Conservation (phyloP, 2,329 filamentous ascomycete species). For the Nigrospora osmanthi region DNA sequence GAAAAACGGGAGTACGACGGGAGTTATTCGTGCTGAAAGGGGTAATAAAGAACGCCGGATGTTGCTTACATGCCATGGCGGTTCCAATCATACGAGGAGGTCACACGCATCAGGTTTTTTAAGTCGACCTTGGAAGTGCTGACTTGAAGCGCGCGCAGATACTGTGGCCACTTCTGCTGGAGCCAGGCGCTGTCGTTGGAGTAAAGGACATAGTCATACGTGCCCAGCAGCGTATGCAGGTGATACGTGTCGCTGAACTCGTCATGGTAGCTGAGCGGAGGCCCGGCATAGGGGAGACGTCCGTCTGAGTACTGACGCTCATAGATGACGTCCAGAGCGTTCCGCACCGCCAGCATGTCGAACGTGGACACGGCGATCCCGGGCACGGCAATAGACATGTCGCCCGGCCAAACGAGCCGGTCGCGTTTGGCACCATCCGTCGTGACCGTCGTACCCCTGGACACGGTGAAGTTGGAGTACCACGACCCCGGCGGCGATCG, state of each 20-base stretch:
- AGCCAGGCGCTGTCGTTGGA: constrained; percentile 34
- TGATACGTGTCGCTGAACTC: constrained; percentile 39
- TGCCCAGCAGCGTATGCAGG: constrained; percentile 45
- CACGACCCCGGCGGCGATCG: constrained; percentile 13
- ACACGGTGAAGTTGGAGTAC: constrained; percentile 24
- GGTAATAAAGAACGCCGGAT: too few species aligned
- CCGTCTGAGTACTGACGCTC: constrained; percentile 34
- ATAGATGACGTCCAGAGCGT: constrained; percentile 40
- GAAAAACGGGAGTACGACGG: too few species aligned
- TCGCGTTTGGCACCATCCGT: constrained; percentile 52
- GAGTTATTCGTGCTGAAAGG: too few species aligned
- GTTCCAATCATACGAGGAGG: constrained; percentile 41
- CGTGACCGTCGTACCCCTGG: constrained; percentile 20
- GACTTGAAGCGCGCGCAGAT: constrained; percentile 21
- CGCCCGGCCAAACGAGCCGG: constrained; percentile 52
- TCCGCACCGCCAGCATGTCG: constrained; percentile 40
- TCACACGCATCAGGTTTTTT: constrained; percentile 38
- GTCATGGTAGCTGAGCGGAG: constrained; percentile 23
- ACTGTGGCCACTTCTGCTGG: constrained; percentile 22
- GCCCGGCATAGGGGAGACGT: constrained; percentile 40
- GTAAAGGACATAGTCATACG: constrained; percentile 47
- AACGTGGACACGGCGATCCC: constrained; percentile 45
- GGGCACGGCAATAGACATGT: constrained; percentile 50
- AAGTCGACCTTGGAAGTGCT: constrained; percentile 23
- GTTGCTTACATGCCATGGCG: constrained; percentile 40